Evolutionary conservation across 352 stramenopile genomes (phyloP), one percentile per base, ranked within the genome.

Genomic region (Pythium brassicae): DNA sequence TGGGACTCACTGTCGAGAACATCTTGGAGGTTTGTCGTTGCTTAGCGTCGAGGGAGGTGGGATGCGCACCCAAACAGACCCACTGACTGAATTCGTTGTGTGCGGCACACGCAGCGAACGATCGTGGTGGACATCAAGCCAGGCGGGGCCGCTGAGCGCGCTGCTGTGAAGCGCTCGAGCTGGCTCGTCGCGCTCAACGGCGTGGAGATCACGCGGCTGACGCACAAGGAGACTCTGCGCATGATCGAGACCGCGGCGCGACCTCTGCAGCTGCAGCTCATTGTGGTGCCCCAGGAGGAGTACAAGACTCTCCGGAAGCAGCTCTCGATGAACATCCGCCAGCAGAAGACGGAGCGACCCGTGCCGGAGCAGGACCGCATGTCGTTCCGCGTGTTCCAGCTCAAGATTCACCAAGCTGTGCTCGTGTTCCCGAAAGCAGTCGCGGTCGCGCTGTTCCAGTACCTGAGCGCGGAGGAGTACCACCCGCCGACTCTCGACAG

Each of bases 51-150:
- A n/a, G n/a, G n/a, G n/a, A n/a, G n/a, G n/a, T n/a, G n/a, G n/a
- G n/a, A n/a, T n/a, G n/a, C n/a, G n/a, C n/a, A n/a, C n/a, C n/a
- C n/a, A n/a, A 11, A 15, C 4, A 22, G 8, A 32, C 20, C 43
- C 17, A 26, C 26, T 50, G 17, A 51, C 17, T 29, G 7, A 14
- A 27, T 35, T 10, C 10, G 29, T 43, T 57, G 7, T 54, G 23
- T 20, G 20, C 29, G 20, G 22, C 6, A 43, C 32, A 40, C 7
- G 11, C 50, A 78, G 71, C 74, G 86, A 51, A 95, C 86, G 22
- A 91, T 95, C 43, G 81, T 95, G 35, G 86, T 95, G 20, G 84
- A 94, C 42, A 93, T 95, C 56, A 95, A 94, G 69, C 70, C 82
- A 35, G 77, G 76, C 27, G 83, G 83, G 20, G 82, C 83, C 40